Evolutionary conservation across 441 rosid genomes (phyloP).

Genomic region (Hura crepitans): DNA sequence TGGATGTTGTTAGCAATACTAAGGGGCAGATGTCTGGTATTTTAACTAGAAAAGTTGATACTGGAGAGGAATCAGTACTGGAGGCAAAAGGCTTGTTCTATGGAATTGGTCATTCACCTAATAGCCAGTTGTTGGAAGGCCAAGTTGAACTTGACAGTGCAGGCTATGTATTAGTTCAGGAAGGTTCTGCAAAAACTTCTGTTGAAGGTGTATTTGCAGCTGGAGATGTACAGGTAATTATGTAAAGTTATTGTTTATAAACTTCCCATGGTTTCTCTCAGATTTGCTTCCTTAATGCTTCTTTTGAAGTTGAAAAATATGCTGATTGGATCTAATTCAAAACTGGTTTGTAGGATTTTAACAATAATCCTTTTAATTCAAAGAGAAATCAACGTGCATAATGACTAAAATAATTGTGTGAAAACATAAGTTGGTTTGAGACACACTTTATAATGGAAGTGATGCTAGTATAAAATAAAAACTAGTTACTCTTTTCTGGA

Average conservation of each 20-base stretch:
- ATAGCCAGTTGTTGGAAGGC: constrained; percentile 81
- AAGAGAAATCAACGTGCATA: neutral
- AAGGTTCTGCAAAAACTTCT: constrained; percentile 79
- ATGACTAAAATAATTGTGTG: neutral
- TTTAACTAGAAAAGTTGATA: constrained; percentile 65
- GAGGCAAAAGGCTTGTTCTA: constrained; percentile 96
- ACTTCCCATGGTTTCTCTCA: constrained; percentile 13
- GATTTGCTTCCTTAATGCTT: neutral
- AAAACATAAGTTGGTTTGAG: neutral
- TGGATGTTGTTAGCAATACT: constrained; percentile 78
- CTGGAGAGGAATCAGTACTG: constrained; percentile 78
- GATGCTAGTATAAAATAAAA: constrained; percentile 11
- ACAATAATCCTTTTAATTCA: neutral
- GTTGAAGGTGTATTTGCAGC: constrained; percentile 95
- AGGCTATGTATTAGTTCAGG: constrained; percentile 72
- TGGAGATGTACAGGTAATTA: constrained; percentile 92
- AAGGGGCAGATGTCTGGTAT: constrained; percentile 97
- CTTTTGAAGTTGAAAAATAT: neutral
- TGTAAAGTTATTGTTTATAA: constrained; percentile 10
- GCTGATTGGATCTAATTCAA: neutral
- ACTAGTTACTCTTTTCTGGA: neutral
- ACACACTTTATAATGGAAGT: constrained; percentile 4
- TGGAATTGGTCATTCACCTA: constrained; percentile 96
- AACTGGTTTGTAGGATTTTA: neutral
- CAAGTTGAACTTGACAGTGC: constrained; percentile 83